phyloP scores from a whole-genome alignment of 2,329 filamentous ascomycete genomes.

The Metarhizium anisopliae region DNA sequence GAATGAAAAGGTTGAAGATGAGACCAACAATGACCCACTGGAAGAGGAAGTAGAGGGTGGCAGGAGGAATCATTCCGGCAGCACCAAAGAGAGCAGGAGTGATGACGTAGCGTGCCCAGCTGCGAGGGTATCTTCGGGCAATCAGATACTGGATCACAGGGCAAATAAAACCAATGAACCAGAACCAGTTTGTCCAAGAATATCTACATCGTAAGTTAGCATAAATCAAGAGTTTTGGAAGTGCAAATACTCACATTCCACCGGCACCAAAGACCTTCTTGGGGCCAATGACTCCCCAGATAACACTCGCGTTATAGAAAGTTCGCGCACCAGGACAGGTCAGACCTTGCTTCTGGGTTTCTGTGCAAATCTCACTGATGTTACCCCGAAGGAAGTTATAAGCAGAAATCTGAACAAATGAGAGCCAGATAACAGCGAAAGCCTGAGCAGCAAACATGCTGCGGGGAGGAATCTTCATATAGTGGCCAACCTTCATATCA shows the following conservation, averaged over 20 bases:
- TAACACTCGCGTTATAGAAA: constrained; percentile 51
- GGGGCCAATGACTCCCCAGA: constrained; percentile 51
- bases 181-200: constrained; percentile 43
- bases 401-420: constrained; percentile 26
- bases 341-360: constrained; percentile 38
- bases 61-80: constrained; percentile 40
- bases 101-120: constrained; percentile 38
- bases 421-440: constrained; percentile 31
- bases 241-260: constrained; percentile 14
- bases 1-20: constrained; percentile 45
- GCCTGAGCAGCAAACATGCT: constrained; percentile 37
- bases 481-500: constrained; percentile 43
- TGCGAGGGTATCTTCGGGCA: constrained; percentile 37
- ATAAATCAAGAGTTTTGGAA: background rate
- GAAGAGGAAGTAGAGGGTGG: constrained; percentile 46
- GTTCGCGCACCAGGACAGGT: constrained; percentile 48
- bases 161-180: constrained; percentile 40
- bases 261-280: constrained; percentile 24
- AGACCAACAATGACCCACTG: constrained; percentile 46
- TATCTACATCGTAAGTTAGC: constrained; percentile 25
- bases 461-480: constrained; percentile 44
- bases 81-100: constrained; percentile 46
- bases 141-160: constrained; percentile 40
- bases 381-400: constrained; percentile 34
- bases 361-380: constrained; percentile 44